Base-by-base conservation (phyloP, 768 basidiomycete genomes). In the Amanita subjunquillea region DNA sequence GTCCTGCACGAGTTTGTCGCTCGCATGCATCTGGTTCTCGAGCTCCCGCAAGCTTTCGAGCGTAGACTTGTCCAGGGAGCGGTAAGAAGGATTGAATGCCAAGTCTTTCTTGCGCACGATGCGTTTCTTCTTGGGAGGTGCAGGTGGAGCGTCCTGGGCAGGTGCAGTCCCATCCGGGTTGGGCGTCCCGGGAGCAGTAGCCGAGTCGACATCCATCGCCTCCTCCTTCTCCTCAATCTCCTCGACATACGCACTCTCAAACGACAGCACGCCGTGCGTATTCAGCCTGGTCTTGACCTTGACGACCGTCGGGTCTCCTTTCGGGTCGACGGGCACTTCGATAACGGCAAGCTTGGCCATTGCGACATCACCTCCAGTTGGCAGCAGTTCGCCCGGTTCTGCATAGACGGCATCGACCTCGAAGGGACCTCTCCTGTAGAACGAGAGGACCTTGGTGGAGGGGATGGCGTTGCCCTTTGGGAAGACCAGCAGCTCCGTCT, bases 1-100 rank as follows among this genome's bases (percentile, higher is more conserved):
- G 66, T 99, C 96, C 74, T 83, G 80, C 49, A 99, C 95, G 56
- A 98, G 87, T 75, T 95, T 97, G 72, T 99, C 96, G 52, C 80
- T 72, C 27, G 87, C 78, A 66, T 86, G 79, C 91, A 99, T 90
- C 71, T 87, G 72, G 15, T 82, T 83, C 73, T 98, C 96, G 59
- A 78, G 76, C 72, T 97, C 91, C 67, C 75, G 82, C 65, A 75
- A 73, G 53, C 68, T 64, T 62, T 94, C 84, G 39, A 95, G 62
- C 20, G 78, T 54, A 5, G 74, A 64, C 62, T 78, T 71, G 61
- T 90, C 87, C 57, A 96, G 67, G 2, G 80, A 78, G 37, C 79
- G 72, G 52, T 79, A 75, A 49, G 78, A 74, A 25, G 82, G 71
- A 25, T 90, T 73, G 67, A 90, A 86, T 0, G 84, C 72, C 40